Base-by-base conservation (phyloP, 208 protist genomes). In the Wallacemonas sp. region DNA sequence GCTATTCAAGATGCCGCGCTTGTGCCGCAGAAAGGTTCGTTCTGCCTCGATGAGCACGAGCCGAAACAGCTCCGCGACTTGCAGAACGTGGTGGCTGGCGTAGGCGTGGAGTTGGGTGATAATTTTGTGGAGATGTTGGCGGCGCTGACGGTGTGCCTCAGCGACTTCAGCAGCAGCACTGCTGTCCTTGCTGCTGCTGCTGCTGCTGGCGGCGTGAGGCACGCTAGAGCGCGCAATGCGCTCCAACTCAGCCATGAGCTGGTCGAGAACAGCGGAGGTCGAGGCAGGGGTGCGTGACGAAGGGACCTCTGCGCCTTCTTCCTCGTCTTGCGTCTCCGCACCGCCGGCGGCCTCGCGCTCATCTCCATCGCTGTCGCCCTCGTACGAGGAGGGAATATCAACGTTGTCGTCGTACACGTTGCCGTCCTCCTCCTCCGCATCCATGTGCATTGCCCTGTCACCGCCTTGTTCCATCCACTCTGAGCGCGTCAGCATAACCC, bases 381-480 rank as follows among this genome's bases (percentile, higher is more conserved):
- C 80, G 39, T 74, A 71, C 28, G 78, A 84, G 1, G 78, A 84
- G 5, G 78, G 78, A 26, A 84, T 72, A 41, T 84, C 78, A 1
- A 80, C 78, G 53, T 84, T 84, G 63, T 80, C 78, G 26, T 55
- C 77, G 24, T 63, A 62, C 34, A 54, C 65, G 34, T 66, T 41
- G 3, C 4, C 46, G 15, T 63, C 66, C 38, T 55, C 66, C 21
- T 63, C 70, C 19, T 33, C 66, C 12, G 71, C 79, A 53, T 87
- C 68, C 85, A 95, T 95, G 38, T 89, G 76, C 49, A 80, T 87
- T 8, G 78, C 80, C 19, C 70, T 65, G 61, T 91, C 86, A 33
- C 89, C 89, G 46, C 86, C 89, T 34, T 82, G 85, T 34, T 73
- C 70, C 41, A 95, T 28, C 82, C 85, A 91, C 77, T 95, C 89